Evolutionary conservation across 1,139 yeast species (phyloP).

Genomic region (Yamadazyma buinensis): DNA sequence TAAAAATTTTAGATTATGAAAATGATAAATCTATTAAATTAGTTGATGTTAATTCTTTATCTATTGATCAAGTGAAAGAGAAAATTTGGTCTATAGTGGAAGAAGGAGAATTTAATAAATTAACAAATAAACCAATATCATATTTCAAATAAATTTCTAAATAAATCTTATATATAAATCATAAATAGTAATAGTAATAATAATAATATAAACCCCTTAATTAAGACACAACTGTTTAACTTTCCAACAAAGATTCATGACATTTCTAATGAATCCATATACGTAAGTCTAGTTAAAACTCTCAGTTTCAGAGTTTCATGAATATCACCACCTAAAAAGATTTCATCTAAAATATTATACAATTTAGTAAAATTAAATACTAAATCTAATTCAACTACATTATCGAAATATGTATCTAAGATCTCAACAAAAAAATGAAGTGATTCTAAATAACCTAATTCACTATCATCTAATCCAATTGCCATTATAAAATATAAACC

Average conservation of each 20-base stretch:
- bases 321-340: conserved; percentile 75
- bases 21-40: conserved; percentile 34
- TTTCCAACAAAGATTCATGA: too few species aligned
- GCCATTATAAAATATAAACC: conserved; percentile 85
- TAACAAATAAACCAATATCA: conserved; percentile 3
- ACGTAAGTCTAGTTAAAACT: conserved; percentile 50
- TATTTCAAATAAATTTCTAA: conserved; percentile 1
- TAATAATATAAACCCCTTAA: not conserved
- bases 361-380: conserved; percentile 78
- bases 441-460: conserved; percentile 75
- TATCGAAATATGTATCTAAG: conserved; percentile 76
- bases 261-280: conserved; percentile 35
- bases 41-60: conserved; percentile 57
- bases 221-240: too few species aligned
- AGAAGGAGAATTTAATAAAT: conserved; percentile 10
- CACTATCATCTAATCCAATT: conserved; percentile 72
- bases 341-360: conserved; percentile 68
- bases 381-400: conserved; percentile 92
- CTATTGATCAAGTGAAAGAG: conserved; percentile 53
- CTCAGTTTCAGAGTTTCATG: conserved; percentile 65
- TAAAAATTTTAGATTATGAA: conserved; percentile 33
- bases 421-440: conserved; percentile 88
- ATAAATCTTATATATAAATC: too few species aligned
- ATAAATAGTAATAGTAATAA: too few species aligned
- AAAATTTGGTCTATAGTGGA: conserved; percentile 26